Evolutionary conservation across 176 grass and related monocot species (phyloP).

Genomic region (Microstegium vimineum): DNA sequence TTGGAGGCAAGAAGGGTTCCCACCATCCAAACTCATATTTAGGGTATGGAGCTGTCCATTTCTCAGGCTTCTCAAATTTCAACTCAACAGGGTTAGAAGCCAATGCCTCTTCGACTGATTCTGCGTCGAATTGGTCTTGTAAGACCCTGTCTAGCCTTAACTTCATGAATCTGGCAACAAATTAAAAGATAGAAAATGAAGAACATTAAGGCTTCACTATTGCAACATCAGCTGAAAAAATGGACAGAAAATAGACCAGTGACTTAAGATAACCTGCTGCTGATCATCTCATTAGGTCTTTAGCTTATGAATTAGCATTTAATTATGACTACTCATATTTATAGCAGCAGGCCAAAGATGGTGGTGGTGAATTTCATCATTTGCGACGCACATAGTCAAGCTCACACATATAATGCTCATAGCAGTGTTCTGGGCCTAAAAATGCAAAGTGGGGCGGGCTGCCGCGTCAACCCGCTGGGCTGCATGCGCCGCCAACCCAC

Average conservation of each 20-base stretch:
- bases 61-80: constrained; percentile 72
- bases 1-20: constrained; percentile 78
- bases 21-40: constrained; percentile 97
- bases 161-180: constrained; percentile 79
- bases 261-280: background rate
- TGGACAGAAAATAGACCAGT: background rate
- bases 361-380: background rate
- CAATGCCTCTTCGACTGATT: constrained; percentile 68
- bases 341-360: background rate
- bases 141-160: constrained; percentile 84
- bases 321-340: background rate
- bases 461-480: too few species aligned
- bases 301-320: background rate
- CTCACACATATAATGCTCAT: background rate
- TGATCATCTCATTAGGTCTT: background rate
- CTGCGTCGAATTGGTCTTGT: constrained; percentile 60
- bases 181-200: background rate
- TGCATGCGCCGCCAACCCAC: too few species aligned
- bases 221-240: background rate
- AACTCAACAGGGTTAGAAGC: constrained; percentile 64
- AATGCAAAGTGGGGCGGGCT: too few species aligned
- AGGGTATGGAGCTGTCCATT: constrained; percentile 84
- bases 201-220: constrained; percentile 3
- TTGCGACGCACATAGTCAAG: background rate
- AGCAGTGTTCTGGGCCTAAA: background rate